These are phyloP conservation scores for Platanthera zijinensis DNA, from an alignment of 106 monocot species.

Conservation along the genomic window DNA sequence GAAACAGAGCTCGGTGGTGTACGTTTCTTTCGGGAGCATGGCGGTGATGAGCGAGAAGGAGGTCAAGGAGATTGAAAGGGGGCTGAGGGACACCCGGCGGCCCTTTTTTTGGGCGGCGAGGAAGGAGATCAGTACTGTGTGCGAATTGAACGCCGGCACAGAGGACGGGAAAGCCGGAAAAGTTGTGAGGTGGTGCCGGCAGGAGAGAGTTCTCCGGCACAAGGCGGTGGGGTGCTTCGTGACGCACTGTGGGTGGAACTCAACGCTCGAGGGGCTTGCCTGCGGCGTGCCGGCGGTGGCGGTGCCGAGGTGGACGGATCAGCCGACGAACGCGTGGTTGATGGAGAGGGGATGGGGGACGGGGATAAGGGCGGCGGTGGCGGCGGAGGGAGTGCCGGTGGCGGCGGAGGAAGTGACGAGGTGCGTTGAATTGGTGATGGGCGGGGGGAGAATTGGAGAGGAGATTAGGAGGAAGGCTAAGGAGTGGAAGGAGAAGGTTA, in stretches of 20 bases:
- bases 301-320: constrained; percentile 26
- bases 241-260: constrained; percentile 76
- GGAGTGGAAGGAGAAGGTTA: constrained; percentile 11
- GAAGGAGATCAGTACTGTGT: too few species aligned
- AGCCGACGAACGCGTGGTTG: constrained; percentile 19
- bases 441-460: constrained; percentile 1
- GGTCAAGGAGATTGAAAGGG: constrained; percentile 25
- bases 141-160: too few species aligned
- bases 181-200: constrained; percentile 27
- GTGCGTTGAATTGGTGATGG: constrained; percentile 25
- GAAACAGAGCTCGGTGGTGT: constrained; percentile 31
- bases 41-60: constrained; percentile 20
- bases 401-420: constrained; percentile 11
- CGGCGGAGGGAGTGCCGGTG: constrained; percentile 14
- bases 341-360: constrained; percentile 12
- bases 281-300: constrained; percentile 28
- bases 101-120: constrained; percentile 39
- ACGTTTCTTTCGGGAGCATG: constrained; percentile 45
- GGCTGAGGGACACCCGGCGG: constrained; percentile 23
- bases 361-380: constrained; percentile 14
- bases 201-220: constrained; percentile 22
- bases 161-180: constrained; percentile 13
- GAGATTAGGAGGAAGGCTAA: constrained; percentile 8
- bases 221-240: constrained; percentile 46
- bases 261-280: constrained; percentile 45